phyloP scores from a whole-genome alignment of 208 protist species.

The Crithidia bombi region DNA sequence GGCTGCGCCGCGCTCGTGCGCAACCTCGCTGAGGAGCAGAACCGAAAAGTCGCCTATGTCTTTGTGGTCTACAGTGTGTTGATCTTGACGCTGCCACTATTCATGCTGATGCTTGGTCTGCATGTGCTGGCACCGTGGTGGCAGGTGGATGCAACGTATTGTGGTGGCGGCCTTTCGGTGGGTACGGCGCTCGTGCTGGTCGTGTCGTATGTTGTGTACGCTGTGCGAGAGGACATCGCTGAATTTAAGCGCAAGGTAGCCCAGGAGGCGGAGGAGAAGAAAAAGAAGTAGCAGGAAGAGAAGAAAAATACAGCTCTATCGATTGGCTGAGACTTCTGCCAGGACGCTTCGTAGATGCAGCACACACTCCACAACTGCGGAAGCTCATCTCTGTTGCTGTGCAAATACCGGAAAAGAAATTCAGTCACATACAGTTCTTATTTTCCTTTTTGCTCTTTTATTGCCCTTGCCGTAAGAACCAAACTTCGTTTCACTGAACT shows the following conservation, averaged over 20 bases:
- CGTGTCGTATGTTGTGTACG: slow-evolving; percentile 65
- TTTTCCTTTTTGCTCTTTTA: no score
- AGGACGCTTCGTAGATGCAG: no score
- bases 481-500: neutral
- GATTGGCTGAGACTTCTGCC: no score
- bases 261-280: slow-evolving; percentile 34
- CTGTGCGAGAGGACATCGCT: slow-evolving; percentile 51
- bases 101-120: slow-evolving; percentile 66
- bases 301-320: no score
- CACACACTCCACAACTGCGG: no score
- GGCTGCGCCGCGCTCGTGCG: slow-evolving; percentile 44
- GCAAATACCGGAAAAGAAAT: no score
- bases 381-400: no score
- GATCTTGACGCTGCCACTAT: slow-evolving; percentile 78
- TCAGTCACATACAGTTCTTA: no score
- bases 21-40: slow-evolving; percentile 37
- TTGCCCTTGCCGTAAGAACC: no score
- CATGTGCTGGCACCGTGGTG: slow-evolving; percentile 55
- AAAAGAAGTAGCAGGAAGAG: slow-evolving; percentile 50
- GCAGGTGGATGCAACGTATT: slow-evolving; percentile 48
- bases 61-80: slow-evolving; percentile 61
- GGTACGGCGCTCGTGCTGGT: slow-evolving; percentile 52
- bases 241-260: neutral
- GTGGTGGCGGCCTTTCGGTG: slow-evolving; percentile 71
- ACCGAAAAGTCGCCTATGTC: slow-evolving; percentile 43